These are phyloP conservation scores for Microascus cirrosus DNA, from an alignment of 2,329 filamentous ascomycete genomes.

Conservation along the genomic window DNA sequence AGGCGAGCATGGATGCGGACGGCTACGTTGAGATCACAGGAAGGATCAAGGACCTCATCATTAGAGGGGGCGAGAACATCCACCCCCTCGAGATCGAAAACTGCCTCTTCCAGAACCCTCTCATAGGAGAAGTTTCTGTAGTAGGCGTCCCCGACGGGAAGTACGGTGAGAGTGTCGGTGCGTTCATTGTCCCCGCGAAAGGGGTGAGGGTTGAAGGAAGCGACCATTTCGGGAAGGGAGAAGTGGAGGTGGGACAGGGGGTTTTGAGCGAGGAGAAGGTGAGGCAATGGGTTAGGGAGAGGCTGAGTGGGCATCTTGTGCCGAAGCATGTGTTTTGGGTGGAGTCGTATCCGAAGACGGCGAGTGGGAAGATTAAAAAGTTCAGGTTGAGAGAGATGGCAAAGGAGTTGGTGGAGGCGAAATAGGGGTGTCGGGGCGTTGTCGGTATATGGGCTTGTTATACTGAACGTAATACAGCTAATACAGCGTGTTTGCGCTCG, in stretches of 20 bases:
- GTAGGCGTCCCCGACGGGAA: conserved; percentile 72
- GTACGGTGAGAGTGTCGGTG: conserved; percentile 79
- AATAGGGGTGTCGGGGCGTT: neutral
- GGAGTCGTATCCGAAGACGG: conserved; percentile 81
- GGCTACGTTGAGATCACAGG: conserved; percentile 86
- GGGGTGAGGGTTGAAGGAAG: conserved; percentile 12
- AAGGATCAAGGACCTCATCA: conserved; percentile 90
- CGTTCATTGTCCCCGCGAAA: conserved; percentile 56
- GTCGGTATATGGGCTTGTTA: neutral
- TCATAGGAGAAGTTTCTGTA: conserved; percentile 66
- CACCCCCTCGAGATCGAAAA: conserved; percentile 91
- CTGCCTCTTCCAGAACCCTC: conserved; percentile 62
- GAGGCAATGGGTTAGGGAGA: conserved; percentile 58
- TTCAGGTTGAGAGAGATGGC: conserved; percentile 68
- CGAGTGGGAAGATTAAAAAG: conserved; percentile 95
- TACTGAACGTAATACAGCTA: neutral
- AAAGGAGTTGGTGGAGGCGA: conserved; percentile 17
- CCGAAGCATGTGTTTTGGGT: conserved; percentile 88
- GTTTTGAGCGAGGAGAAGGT: conserved; percentile 46
- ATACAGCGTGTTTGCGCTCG: neutral
- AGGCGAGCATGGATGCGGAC: conserved; percentile 71
- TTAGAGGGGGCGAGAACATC: conserved; percentile 90
- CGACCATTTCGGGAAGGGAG: neutral
- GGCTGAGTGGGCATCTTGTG: conserved; percentile 64
- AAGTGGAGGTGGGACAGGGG: neutral